phyloP scores from a whole-genome alignment of 129 eudicot genomes.

The Silybum marianum region DNA sequence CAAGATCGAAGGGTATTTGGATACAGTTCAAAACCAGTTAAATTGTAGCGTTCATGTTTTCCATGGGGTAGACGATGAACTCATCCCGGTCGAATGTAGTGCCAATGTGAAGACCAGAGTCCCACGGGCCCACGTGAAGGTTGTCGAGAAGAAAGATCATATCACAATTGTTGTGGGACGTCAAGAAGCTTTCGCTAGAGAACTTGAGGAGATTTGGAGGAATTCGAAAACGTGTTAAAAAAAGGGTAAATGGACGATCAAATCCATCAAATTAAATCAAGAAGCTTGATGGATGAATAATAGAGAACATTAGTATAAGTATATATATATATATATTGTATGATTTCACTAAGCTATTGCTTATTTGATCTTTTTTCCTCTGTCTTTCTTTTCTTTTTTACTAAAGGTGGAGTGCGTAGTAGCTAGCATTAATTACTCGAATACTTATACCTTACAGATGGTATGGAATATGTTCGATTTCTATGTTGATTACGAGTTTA shows the following conservation, averaged over 20 bases:
- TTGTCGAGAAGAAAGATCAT: constrained; percentile 79
- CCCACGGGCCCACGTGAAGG: constrained; percentile 77
- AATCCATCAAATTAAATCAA: constrained; percentile 25
- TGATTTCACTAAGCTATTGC: constrained; percentile 22
- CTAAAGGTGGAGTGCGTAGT: constrained; percentile 11
- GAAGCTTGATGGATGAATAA: constrained; percentile 28
- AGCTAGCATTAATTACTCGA: constrained; percentile 10
- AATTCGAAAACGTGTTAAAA: constrained; percentile 5
- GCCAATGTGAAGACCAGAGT: constrained; percentile 63
- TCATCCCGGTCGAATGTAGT: constrained; percentile 91
- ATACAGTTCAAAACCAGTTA: constrained; percentile 46
- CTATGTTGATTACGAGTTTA: constrained; percentile 11
- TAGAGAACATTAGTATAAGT: constrained; percentile 18
- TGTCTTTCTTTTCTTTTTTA: not conserved
- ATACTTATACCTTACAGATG: not conserved
- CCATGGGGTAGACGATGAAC: constrained; percentile 89
- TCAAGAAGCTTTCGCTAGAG: constrained; percentile 82
- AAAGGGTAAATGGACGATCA: constrained; percentile 18
- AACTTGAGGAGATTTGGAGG: constrained; percentile 90
- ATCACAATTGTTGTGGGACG: constrained; percentile 89
- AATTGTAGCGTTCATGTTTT: constrained; percentile 63
- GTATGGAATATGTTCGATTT: constrained; percentile 9
- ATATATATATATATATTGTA: constrained; percentile 18
- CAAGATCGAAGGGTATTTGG: constrained; percentile 73
- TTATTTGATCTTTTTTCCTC: constrained; percentile 14